Conservation (phyloP, 257 asterid species). For the Cordia subcordata region DNA sequence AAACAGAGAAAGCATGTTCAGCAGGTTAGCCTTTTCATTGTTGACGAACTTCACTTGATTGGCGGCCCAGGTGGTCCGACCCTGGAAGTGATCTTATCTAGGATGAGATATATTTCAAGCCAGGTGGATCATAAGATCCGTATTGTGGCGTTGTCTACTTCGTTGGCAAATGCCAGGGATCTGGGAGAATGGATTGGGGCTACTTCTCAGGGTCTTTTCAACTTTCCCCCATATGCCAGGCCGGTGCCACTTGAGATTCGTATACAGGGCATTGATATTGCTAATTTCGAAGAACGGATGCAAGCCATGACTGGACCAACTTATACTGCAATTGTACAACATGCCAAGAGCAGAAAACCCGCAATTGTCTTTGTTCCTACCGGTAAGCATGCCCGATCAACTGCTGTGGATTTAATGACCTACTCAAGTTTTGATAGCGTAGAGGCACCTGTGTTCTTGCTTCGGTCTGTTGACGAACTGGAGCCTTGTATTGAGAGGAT, state of each 20-base stretch:
- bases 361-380: constrained; percentile 45
- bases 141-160: constrained; percentile 32
- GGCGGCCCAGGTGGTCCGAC: constrained; percentile 40
- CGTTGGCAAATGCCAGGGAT: constrained; percentile 45
- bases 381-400: constrained; percentile 40
- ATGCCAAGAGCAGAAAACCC: constrained; percentile 33
- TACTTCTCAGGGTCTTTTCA: constrained; percentile 46
- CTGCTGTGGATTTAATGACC: constrained; percentile 46
- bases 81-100: constrained; percentile 38
- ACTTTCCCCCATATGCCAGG: constrained; percentile 40
- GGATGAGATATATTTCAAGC: constrained; percentile 36
- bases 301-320: constrained; percentile 46
- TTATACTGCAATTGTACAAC: constrained; percentile 38
- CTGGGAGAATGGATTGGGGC: constrained; percentile 50
- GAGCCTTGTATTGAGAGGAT: constrained; percentile 31
- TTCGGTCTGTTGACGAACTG: constrained; percentile 27
- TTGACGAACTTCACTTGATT: constrained; percentile 40
- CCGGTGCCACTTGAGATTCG: constrained; percentile 46
- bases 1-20: constrained; percentile 37
- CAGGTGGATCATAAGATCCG: constrained; percentile 33
- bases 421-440: constrained; percentile 24
- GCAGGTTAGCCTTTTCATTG: constrained; percentile 36
- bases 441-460: constrained; percentile 24
- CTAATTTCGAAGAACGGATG: constrained; percentile 43
- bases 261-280: constrained; percentile 42